Percentiles rank a stretch among this genome's conserved stretches.
Conservation (phyloP, 1,139 yeast genomes). For the Taiozyma sp. region DNA sequence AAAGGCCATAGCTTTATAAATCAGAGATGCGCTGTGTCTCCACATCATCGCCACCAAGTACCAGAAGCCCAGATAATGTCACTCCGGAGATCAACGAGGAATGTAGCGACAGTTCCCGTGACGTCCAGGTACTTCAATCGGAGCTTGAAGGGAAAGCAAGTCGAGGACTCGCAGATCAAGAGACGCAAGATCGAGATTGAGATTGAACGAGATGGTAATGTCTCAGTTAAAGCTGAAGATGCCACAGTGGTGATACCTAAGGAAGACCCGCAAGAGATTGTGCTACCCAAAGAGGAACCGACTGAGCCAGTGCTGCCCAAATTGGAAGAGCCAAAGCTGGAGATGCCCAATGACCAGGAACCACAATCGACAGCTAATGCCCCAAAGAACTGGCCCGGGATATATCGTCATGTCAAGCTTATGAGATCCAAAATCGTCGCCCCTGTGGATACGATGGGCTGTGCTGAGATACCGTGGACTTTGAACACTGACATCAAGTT, state of each 20-base stretch:
- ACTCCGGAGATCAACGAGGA: not conserved
- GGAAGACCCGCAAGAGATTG: not conserved
- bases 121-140: slow-evolving; percentile 2
- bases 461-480: slow-evolving; percentile 66
- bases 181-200: not conserved
- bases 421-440: slow-evolving; percentile 65
- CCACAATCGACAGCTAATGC: not conserved
- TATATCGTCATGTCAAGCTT: slow-evolving; percentile 56
- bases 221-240: not conserved
- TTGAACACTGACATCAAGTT: slow-evolving; percentile 28
- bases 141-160: not conserved
- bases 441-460: slow-evolving; percentile 89
- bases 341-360: not conserved
- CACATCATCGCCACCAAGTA: not conserved
- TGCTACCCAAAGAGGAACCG: not conserved
- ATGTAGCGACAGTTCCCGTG: not conserved
- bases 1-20: not conserved
- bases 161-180: not conserved
- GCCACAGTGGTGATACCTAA: not conserved
- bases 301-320: not conserved
- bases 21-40: not conserved
- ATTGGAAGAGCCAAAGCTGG: not conserved
- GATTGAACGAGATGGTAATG: not conserved
- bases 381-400: slow-evolving; percentile 47
- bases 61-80: not conserved